Evolutionary conservation across 306 rosid species (phyloP).

Genomic region (Lathyrus sativus): DNA sequence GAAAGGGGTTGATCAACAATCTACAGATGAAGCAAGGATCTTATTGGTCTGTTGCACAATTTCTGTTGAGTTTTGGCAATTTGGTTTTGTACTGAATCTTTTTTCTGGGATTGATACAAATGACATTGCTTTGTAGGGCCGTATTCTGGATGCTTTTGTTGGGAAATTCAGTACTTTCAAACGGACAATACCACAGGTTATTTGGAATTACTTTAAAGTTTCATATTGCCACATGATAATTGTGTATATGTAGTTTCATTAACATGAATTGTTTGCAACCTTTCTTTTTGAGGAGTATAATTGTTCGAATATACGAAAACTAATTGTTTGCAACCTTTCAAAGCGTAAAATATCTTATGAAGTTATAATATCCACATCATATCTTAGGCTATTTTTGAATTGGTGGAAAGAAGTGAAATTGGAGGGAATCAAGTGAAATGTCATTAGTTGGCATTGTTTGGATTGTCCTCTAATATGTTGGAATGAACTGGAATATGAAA

Average conservation of each 20-base stretch:
- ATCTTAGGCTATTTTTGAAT: slow-evolving; percentile 17
- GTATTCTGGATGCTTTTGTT: slow-evolving; percentile 95
- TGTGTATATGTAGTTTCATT: slow-evolving; percentile 13
- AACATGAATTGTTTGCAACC: slow-evolving; percentile 2
- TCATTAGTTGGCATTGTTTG: background rate
- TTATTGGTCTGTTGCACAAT: slow-evolving; percentile 68
- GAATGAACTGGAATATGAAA: background rate
- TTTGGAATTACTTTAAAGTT: slow-evolving; percentile 24
- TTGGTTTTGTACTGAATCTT: slow-evolving; percentile 20
- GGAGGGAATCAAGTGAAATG: background rate
- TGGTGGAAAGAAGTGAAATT: slow-evolving; percentile 4
- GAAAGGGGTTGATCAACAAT: slow-evolving; percentile 91
- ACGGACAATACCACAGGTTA: slow-evolving; percentile 95
- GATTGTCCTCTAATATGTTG: slow-evolving; percentile 7
- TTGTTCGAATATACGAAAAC: background rate
- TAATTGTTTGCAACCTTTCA: background rate
- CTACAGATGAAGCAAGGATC: slow-evolving; percentile 96
- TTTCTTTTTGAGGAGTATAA: slow-evolving; percentile 15
- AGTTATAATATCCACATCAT: background rate
- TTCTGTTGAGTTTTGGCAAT: slow-evolving; percentile 37
- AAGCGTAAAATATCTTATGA: background rate
- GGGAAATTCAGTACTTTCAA: slow-evolving; percentile 97
- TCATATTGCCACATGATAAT: slow-evolving; percentile 3
- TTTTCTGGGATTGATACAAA: slow-evolving; percentile 36
- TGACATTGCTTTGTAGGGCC: slow-evolving; percentile 65